Percentiles rank a stretch among this genome's conserved stretches.
phyloP scores from a whole-genome alignment of 2,329 filamentous ascomycete genomes.

The Blastomyces silverae region DNA sequence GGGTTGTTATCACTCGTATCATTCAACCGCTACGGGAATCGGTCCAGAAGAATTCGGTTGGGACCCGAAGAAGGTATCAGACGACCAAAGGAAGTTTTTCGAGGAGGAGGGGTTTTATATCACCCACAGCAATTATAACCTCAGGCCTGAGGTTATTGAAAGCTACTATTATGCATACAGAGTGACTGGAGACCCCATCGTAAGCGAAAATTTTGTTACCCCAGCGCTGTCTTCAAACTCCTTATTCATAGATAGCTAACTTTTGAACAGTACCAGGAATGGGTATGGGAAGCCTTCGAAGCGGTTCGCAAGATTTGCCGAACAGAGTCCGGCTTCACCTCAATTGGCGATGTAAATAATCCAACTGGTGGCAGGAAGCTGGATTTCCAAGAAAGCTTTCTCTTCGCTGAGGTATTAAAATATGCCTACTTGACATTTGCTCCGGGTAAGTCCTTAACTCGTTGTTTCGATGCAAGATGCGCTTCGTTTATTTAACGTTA shows the following conservation, averaged over 20 bases:
- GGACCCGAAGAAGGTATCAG: constrained; percentile 47
- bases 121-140: constrained; percentile 53
- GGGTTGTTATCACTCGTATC: constrained; percentile 69
- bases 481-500: background rate
- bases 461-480: background rate
- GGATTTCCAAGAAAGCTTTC: constrained; percentile 79
- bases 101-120: constrained; percentile 65
- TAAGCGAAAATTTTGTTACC: constrained; percentile 19
- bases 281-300: constrained; percentile 72
- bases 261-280: constrained; percentile 59
- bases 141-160: constrained; percentile 77
- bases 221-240: background rate
- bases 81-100: constrained; percentile 54
- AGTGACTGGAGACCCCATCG: constrained; percentile 61
- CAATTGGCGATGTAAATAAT: constrained; percentile 59
- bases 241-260: background rate
- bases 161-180: constrained; percentile 82
- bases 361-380: constrained; percentile 53
- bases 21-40: constrained; percentile 60
- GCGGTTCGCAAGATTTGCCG: constrained; percentile 59
- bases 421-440: constrained; percentile 69
- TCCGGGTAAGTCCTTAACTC: constrained; percentile 20
- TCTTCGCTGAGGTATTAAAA: constrained; percentile 82
- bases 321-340: constrained; percentile 60
- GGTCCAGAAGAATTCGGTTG: constrained; percentile 68